Evolutionary conservation across 202 grass and related monocot species (phyloP).

Genomic region (Zoysia matrella): DNA sequence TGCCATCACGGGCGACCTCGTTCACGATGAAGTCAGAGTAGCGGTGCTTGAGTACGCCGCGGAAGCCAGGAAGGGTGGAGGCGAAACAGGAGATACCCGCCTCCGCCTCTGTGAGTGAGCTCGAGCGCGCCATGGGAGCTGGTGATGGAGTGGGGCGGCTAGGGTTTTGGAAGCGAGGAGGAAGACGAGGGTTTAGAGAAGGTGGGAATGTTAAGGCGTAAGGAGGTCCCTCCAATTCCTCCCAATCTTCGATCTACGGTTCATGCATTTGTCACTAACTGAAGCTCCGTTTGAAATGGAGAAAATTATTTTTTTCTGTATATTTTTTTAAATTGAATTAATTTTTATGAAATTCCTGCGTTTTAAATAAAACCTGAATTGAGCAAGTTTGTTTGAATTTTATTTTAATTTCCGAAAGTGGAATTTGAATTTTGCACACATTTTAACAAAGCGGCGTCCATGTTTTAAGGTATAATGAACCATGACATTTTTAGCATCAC

Average conservation of each 20-base stretch:
- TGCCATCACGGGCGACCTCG: conserved; percentile 71
- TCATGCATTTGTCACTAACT: too few species aligned
- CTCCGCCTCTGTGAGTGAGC: conserved; percentile 73
- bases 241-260: too few species aligned
- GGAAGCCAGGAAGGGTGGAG: conserved; percentile 82
- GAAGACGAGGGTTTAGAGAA: conserved; percentile 33
- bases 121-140: conserved; percentile 62
- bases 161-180: conserved; percentile 53
- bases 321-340: too few species aligned
- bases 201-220: not conserved
- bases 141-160: not conserved
- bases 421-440: not conserved
- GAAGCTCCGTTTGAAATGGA: too few species aligned
- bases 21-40: conserved; percentile 95
- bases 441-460: not conserved
- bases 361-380: not conserved
- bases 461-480: not conserved
- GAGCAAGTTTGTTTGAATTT: not conserved
- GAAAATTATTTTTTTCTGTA: too few species aligned
- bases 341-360: too few species aligned
- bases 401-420: not conserved
- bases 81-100: conserved; percentile 87
- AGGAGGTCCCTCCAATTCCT: too few species aligned
- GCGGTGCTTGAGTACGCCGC: conserved; percentile 90
- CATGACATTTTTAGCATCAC: not conserved